Percentiles rank a stretch among this genome's conserved stretches.
Conservation (phyloP, 116 monocot genomes). For the Phalaenopsis hybrid region DNA sequence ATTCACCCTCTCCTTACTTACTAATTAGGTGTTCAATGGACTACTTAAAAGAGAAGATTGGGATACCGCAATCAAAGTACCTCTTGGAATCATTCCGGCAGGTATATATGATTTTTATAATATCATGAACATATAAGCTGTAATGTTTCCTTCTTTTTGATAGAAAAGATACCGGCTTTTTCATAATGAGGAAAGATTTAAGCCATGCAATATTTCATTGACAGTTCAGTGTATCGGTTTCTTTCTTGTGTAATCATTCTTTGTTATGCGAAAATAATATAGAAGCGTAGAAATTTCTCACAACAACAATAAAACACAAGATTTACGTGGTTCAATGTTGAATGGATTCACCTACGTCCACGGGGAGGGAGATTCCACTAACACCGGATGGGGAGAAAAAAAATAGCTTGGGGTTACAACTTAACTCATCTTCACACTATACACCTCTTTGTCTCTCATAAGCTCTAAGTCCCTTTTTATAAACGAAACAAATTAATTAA, state of each 20-base stretch:
- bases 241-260: not conserved
- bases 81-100: constrained; percentile 83
- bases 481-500: too few relatives aligned
- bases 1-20: not conserved
- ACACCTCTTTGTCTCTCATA: too few relatives aligned
- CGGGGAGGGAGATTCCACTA: too few relatives aligned
- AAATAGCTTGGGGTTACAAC: too few relatives aligned
- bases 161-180: not conserved
- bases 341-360: too few relatives aligned
- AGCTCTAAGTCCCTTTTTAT: too few relatives aligned
- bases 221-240: not conserved
- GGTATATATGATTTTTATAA: constrained; percentile 25
- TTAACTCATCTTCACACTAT: too few relatives aligned
- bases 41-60: constrained; percentile 81
- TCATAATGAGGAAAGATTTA: not conserved
- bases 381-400: too few relatives aligned
- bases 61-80: constrained; percentile 56
- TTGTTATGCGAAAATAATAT: too few relatives aligned
- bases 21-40: constrained; percentile 72
- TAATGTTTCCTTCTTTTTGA: not conserved
- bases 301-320: too few relatives aligned
- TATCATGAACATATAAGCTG: not conserved
- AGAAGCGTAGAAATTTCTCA: too few relatives aligned
- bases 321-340: too few relatives aligned
- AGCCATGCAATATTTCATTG: not conserved